phyloP scores from a whole-genome alignment of 495 filamentous ascomycete species.

The Pyrenula massariospora region DNA sequence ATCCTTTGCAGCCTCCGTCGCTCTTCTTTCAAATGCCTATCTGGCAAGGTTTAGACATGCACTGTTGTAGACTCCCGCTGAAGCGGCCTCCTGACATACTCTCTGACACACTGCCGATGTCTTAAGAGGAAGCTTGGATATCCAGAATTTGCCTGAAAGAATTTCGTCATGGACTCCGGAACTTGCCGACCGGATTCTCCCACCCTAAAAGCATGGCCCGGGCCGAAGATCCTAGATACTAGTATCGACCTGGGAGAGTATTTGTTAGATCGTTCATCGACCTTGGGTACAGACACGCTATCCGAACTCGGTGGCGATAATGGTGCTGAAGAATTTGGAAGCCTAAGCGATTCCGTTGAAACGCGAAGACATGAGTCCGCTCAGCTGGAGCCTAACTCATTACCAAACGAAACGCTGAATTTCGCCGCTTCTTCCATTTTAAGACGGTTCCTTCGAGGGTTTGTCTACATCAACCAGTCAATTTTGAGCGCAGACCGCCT shows the following conservation, averaged over 20 bases:
- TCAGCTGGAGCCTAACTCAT: neutral
- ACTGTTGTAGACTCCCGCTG: neutral
- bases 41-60: neutral
- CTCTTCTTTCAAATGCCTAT: neutral
- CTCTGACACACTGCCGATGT: neutral
- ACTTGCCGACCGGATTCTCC: neutral
- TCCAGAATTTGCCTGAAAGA: neutral
- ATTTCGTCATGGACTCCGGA: neutral
- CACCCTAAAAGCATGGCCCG: neutral
- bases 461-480: neutral
- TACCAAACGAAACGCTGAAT: neutral
- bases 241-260: neutral
- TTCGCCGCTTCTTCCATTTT: neutral
- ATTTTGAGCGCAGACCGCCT: neutral
- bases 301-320: neutral
- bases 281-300: neutral
- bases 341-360: neutral
- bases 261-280: neutral
- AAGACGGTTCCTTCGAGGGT: neutral
- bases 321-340: neutral
- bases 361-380: neutral
- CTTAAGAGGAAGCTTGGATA: neutral
- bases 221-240: neutral
- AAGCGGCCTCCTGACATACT: neutral
- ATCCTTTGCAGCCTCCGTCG: neutral